Conservation (phyloP, 306 rosid species). For the Comarum palustre region DNA sequence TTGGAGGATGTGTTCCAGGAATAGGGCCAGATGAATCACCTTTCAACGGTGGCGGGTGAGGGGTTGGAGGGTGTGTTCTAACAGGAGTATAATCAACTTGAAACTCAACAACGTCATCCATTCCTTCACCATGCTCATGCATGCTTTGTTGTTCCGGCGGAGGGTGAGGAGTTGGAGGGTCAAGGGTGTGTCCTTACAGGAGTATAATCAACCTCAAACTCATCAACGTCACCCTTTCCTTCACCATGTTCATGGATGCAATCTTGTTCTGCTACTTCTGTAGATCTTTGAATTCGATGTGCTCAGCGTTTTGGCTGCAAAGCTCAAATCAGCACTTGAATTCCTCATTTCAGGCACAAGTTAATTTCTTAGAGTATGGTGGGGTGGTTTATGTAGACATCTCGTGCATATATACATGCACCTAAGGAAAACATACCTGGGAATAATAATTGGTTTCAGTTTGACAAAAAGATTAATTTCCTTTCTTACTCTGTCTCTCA, state of each 20-base stretch:
- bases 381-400: too few relatives aligned
- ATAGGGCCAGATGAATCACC: not conserved
- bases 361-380: not conserved
- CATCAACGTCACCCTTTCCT: not conserved
- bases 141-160: not conserved
- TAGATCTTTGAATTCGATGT: too few relatives aligned
- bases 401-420: not conserved
- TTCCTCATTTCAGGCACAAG: conserved; percentile 8
- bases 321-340: not conserved
- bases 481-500: not conserved
- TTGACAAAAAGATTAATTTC: not conserved
- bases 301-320: too few relatives aligned
- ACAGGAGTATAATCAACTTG: not conserved
- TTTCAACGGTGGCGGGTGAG: not conserved
- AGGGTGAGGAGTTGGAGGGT: not conserved
- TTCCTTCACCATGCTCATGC: not conserved
- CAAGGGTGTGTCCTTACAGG: not conserved
- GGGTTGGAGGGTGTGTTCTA: not conserved
- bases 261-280: too few relatives aligned
- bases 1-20: not conserved
- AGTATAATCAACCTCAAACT: not conserved
- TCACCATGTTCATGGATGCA: not conserved
- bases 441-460: not conserved
- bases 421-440: not conserved
- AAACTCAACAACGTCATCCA: not conserved